A percentile compares a stretch with the other conserved stretches of the same genome.
Evolutionary conservation across 164 flowering plant species (phyloP).

Genomic region (Tetrastigma voinierianum): DNA sequence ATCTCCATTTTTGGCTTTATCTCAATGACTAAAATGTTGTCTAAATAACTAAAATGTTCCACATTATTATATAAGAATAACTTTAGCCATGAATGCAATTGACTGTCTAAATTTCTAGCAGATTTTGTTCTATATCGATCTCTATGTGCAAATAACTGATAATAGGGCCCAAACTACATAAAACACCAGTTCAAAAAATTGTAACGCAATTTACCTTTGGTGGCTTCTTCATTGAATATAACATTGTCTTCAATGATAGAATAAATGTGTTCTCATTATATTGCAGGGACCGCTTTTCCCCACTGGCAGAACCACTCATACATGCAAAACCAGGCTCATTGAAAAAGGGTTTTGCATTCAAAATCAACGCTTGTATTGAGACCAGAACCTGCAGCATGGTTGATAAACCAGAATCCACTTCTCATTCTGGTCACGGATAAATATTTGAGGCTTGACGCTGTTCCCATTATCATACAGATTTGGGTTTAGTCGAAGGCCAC

Average conservation of each 20-base stretch:
- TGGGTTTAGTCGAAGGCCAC: slow-evolving; percentile 86
- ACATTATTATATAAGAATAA: not conserved
- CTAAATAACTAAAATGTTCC: not conserved
- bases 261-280: slow-evolving; percentile 69
- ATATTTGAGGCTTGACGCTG: too few relatives aligned
- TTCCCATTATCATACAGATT: slow-evolving; percentile 77
- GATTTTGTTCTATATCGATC: not conserved
- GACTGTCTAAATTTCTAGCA: not conserved
- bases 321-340: slow-evolving; percentile 79
- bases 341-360: slow-evolving; percentile 80
- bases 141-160: not conserved
- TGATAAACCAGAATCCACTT: slow-evolving; percentile 67
- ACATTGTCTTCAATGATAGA: slow-evolving; percentile 68
- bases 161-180: not conserved
- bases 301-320: slow-evolving; percentile 32
- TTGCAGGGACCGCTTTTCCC: slow-evolving; percentile 45
- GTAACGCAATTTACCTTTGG: slow-evolving; percentile 55
- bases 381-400: slow-evolving; percentile 84
- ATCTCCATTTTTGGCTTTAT: not conserved
- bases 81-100: not conserved
- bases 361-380: slow-evolving; percentile 83
- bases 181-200: not conserved
- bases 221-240: slow-evolving; percentile 58
- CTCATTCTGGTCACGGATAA: slow-evolving; percentile 51
- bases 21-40: not conserved